Evolutionary conservation across 768 basidiomycete species (phyloP), one percentile per base, ranked within the genome.

Genomic region (Scleroderma bovista): DNA sequence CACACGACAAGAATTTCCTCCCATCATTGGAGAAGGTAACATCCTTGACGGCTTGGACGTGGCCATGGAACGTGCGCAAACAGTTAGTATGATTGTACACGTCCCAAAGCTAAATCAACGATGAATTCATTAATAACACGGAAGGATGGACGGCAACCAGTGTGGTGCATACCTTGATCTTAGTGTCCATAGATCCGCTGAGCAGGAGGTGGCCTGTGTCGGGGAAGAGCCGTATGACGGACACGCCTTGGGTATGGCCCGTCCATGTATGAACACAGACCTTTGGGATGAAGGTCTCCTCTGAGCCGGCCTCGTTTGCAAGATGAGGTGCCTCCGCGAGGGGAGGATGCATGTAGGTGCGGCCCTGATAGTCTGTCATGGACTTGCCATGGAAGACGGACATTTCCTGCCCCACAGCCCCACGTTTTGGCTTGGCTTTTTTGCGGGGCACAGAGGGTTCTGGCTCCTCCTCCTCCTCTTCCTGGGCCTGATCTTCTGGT

Each of bases 331-430:
- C 93, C 62, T 93, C 90, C 50, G 93, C 81, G 45, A 85, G 56
- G 44, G 94, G 94, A 6, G 95, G 91, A 46, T 89, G 84, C 85
- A 99, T 95, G 74, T 99, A 98, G 46, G 95, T 96, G 59, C 96
- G 80, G 47, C 96, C 96, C 69, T 96, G 94, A 68, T 99, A 99
- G 71, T 99, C 96, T 51, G 84, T 83, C 78, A 93, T 84, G 51
- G 87, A 87, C 73, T 94, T 97, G 68, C 95, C 95, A 68, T 99
- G 96, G 83, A 97, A 97, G 37, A 93, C 79, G 43, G 90, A 92
- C 51, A 85, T 80, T 75, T 99, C 96, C 68, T 95, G 86, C 34
- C 94, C 93, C 22, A 80, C 75, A 3, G 81, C 78, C 29, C 89
- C 83, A 47, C 81, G 83, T 67, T 88, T 88, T 36, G 87, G 84